Evolutionary conservation across 106 monocot genomes (phyloP), one percentile per base, ranked within the genome.

Genomic region (Gastrodia elata): DNA sequence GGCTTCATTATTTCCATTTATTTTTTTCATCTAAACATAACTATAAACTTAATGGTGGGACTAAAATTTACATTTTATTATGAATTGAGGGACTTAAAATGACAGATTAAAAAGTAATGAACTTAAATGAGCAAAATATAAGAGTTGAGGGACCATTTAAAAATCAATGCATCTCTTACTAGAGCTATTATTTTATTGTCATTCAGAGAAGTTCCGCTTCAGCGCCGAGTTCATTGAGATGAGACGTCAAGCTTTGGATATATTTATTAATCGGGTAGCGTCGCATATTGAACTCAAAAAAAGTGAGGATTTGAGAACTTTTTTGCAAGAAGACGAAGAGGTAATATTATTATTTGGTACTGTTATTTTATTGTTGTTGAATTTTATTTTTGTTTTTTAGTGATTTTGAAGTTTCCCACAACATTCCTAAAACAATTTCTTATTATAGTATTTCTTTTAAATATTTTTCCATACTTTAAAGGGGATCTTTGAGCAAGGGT

Each of bases 261-360:
- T 78, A 26, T 78, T 78, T 73, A 73, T 78, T 39, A 78, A 78
- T 38, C 61, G 78, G 0, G 64, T 78, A 32, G 72, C 78, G 37
- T 78, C 78, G 27, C 78, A 78, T 71, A 49, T 72, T 72, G 72
- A 73, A 72, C 72, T 78, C 42, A 78, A 73, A 36, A 44, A 48
- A 78, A 78, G 78, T 27, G 72, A 78, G 46, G 78, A 78, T 65
- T 78, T 78, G 61, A 71, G 72, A 65, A 78, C 67, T 30, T 78
- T 78, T 78, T 59, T 78, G n/a, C 72, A 72, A 65, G 78, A 78
- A 49, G 72, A 78, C 38, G 78, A 78, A 73, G 78, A 73, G 78
- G 78, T 78, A 73, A 70, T 69, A 69, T 39, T 26, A 24, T 24
- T 16, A 67, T 61, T 32, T 61, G 27, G 59, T 59, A 59, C 28